phyloP scores from a whole-genome alignment of 2,329 filamentous ascomycete genomes.

The Harringtonia aguacate region DNA sequence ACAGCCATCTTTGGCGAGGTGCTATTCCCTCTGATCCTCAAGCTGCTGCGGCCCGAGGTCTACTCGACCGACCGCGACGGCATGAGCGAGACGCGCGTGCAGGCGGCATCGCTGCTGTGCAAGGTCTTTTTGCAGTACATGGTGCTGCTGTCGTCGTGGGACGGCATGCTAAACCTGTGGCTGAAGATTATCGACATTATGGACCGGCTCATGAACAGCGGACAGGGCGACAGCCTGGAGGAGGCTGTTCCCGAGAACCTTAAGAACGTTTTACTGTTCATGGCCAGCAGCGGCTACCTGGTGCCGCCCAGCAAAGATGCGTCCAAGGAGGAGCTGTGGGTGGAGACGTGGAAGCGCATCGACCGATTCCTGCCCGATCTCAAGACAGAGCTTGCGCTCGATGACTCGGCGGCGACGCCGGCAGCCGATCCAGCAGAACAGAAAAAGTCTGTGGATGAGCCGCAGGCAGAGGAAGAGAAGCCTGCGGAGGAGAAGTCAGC shows the following conservation, averaged over 20 bases:
- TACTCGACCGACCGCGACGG: slow-evolving; percentile 83
- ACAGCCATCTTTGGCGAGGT: slow-evolving; percentile 91
- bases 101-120: slow-evolving; percentile 81
- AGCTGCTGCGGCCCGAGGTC: slow-evolving; percentile 85
- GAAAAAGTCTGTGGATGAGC: no score
- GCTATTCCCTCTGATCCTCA: slow-evolving; percentile 79
- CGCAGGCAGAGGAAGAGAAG: neutral
- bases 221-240: slow-evolving; percentile 81
- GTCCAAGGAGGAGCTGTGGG: slow-evolving; percentile 45
- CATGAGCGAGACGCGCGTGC: slow-evolving; percentile 91
- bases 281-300: slow-evolving; percentile 81
- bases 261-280: slow-evolving; percentile 93
- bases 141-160: slow-evolving; percentile 71
- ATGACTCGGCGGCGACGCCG: slow-evolving; percentile 16
- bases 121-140: slow-evolving; percentile 95
- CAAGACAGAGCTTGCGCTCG: slow-evolving; percentile 43
- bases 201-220: slow-evolving; percentile 92
- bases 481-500: neutral
- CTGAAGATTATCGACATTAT: slow-evolving; percentile 85
- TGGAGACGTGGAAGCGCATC: slow-evolving; percentile 54
- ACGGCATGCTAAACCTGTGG: slow-evolving; percentile 88
- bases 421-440: neutral
- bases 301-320: slow-evolving; percentile 54
- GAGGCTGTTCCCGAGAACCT: slow-evolving; percentile 92
- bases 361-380: slow-evolving; percentile 55